Percentiles rank a stretch among this genome's conserved stretches.
Conservation (phyloP, 352 stramenopile species). For the Phytophthora palmivora region DNA sequence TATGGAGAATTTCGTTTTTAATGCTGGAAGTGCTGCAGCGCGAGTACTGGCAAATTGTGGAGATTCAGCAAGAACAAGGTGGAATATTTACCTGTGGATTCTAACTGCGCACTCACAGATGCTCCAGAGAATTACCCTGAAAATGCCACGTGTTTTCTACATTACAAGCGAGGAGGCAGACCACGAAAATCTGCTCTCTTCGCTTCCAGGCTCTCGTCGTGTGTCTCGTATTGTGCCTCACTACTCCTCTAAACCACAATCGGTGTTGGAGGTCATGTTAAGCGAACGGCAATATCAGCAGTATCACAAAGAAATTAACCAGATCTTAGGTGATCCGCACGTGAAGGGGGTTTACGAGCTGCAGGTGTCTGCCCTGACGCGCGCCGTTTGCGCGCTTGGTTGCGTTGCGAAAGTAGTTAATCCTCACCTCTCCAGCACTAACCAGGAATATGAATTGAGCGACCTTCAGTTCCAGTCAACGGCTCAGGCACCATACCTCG, state of each 20-base stretch:
- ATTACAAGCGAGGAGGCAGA: conserved; percentile 76
- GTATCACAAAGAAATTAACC: conserved; percentile 76
- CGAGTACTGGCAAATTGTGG: conserved; percentile 84
- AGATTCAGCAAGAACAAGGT: conserved; percentile 76
- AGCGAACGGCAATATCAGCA: conserved; percentile 79
- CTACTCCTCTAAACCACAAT: conserved; percentile 56
- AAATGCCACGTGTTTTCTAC: conserved; percentile 76
- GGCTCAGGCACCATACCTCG: conserved; percentile 66
- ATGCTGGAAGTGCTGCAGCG: conserved; percentile 65
- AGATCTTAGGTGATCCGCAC: conserved; percentile 82
- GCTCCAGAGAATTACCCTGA: conserved; percentile 76
- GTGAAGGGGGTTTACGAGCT: conserved; percentile 95
- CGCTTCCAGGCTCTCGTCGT: conserved; percentile 54
- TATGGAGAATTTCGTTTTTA: conserved; percentile 86
- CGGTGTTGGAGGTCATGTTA: conserved; percentile 71
- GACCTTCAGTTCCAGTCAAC: conserved; percentile 84
- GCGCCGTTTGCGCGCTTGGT: conserved; percentile 92
- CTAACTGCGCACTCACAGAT: conserved; percentile 88
- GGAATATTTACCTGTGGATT: conserved; percentile 96
- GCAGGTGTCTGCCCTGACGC: conserved; percentile 89
- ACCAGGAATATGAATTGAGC: conserved; percentile 67
- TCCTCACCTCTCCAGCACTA: conserved; percentile 45
- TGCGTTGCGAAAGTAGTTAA: conserved; percentile 80
- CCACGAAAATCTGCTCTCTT: conserved; percentile 77
- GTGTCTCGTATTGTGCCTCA: conserved; percentile 69